Evolutionary conservation across 2,329 filamentous ascomycete genomes (phyloP).

Genomic region (Verticillium albo-atrum): DNA sequence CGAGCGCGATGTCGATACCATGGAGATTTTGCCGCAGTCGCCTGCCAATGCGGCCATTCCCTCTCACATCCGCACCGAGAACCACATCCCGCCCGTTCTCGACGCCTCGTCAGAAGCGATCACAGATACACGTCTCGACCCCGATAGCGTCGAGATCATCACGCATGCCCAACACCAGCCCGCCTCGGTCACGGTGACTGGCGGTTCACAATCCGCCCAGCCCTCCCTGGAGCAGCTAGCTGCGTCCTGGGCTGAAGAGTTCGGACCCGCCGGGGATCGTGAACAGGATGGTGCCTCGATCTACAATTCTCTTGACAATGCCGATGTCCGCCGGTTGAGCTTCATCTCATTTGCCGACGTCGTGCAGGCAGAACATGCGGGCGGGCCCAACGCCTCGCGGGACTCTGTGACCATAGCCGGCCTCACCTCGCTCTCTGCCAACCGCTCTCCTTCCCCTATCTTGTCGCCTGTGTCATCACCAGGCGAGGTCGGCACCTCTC

Average conservation of each 20-base stretch:
- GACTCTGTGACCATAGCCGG: constrained; percentile 69
- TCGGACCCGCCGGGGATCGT: constrained; percentile 45
- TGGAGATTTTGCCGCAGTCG: constrained; percentile 63
- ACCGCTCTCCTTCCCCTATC: constrained; percentile 75
- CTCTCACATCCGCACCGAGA: constrained; percentile 88
- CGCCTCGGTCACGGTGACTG: constrained; percentile 63
- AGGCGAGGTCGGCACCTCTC: constrained; percentile 57
- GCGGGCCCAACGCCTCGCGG: constrained; percentile 42
- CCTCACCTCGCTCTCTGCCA: constrained; percentile 56
- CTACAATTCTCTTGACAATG: constrained; percentile 72
- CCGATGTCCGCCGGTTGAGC: constrained; percentile 77
- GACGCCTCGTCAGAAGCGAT: constrained; percentile 91
- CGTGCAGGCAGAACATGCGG: constrained; percentile 63
- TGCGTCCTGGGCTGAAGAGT: constrained; percentile 53
- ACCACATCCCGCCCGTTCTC: constrained; percentile 86
- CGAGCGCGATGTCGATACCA: constrained; percentile 90
- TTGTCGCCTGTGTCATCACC: constrained; percentile 74
- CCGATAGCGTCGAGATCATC: constrained; percentile 88
- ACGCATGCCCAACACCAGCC: constrained; percentile 82
- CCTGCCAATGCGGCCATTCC: constrained; percentile 93
- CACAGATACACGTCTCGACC: constrained; percentile 78
- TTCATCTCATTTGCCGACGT: constrained; percentile 98
- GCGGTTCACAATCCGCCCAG: constrained; percentile 30
- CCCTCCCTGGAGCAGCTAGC: constrained; percentile 35
- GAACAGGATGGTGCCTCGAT: constrained; percentile 62